phyloP scores from a whole-genome alignment of 176 grass and related monocot species.

The Oryza meyeriana region DNA sequence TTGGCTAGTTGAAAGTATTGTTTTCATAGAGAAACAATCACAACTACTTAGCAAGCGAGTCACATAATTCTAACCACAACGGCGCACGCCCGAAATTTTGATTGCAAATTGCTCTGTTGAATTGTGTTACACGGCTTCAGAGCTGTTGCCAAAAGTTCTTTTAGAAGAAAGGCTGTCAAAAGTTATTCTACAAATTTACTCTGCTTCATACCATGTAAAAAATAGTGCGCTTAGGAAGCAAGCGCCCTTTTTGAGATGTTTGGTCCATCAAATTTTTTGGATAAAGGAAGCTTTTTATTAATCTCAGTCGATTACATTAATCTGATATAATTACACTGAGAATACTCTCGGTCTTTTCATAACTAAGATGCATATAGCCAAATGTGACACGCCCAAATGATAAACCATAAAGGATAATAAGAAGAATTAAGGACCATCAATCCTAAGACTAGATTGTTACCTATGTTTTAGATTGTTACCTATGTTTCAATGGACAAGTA shows the following conservation, averaged over 20 bases:
- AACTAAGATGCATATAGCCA: too few relatives aligned
- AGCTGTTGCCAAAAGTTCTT: background rate
- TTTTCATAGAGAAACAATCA: slow-evolving; percentile 16
- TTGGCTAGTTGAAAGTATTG: slow-evolving; percentile 29
- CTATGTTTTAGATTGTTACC: too few relatives aligned
- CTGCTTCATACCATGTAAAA: background rate
- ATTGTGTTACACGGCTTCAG: background rate
- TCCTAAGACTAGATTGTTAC: too few relatives aligned
- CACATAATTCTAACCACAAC: too few relatives aligned
- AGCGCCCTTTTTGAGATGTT: background rate
- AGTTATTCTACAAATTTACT: background rate
- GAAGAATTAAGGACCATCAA: too few relatives aligned
- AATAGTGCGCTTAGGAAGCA: background rate
- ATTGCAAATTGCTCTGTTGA: background rate
- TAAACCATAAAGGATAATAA: too few relatives aligned
- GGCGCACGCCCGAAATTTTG: slow-evolving; percentile 25
- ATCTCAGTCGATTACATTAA: too few relatives aligned
- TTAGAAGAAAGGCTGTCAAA: background rate
- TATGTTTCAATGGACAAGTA: too few relatives aligned
- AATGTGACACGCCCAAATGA: too few relatives aligned
- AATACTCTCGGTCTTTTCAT: too few relatives aligned
- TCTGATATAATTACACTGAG: too few relatives aligned
- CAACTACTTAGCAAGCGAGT: background rate
- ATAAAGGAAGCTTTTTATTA: too few relatives aligned
- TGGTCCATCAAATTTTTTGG: background rate